Evolutionary conservation across 306 rosid species (phyloP).

Genomic region (Cyamopsis tetragonoloba): DNA sequence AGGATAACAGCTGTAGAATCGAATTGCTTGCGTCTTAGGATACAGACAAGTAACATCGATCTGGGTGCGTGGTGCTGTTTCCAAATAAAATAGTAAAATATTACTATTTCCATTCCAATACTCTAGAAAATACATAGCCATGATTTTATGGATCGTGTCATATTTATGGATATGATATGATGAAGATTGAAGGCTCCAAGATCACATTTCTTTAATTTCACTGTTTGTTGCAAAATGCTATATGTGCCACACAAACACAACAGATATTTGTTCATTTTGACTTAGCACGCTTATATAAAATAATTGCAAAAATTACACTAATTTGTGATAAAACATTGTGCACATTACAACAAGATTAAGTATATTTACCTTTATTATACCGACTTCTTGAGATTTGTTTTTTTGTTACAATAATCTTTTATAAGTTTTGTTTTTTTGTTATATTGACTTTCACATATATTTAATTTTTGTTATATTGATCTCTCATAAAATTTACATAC

Average conservation of each 20-base stretch:
- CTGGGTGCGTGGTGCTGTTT: constrained; percentile 25
- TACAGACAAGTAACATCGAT: constrained; percentile 33
- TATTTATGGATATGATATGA: too few species aligned
- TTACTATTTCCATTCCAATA: not conserved
- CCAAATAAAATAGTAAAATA: constrained; percentile 19
- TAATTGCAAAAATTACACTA: too few species aligned
- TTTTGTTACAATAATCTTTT: too few species aligned
- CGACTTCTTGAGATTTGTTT: too few species aligned
- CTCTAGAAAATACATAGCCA: constrained; percentile 23
- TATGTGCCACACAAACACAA: too few species aligned
- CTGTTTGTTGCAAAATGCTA: constrained; percentile 1
- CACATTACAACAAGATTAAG: too few species aligned
- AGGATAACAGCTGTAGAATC: constrained; percentile 23
- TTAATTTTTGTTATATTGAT: too few species aligned
- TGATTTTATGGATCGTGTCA: constrained; percentile 29
- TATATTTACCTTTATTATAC: too few species aligned
- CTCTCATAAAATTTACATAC: too few species aligned
- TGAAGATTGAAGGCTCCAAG: not conserved
- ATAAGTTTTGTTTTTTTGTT: too few species aligned
- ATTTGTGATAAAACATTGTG: too few species aligned
- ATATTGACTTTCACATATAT: too few species aligned
- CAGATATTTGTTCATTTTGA: not conserved
- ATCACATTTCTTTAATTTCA: not conserved
- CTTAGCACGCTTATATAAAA: not conserved
- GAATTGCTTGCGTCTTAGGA: constrained; percentile 25